Percentiles rank a stretch among this genome's conserved stretches.
Evolutionary conservation across 2,329 filamentous ascomycete genomes (phyloP).

Genomic region (Colletotrichum aenigma): DNA sequence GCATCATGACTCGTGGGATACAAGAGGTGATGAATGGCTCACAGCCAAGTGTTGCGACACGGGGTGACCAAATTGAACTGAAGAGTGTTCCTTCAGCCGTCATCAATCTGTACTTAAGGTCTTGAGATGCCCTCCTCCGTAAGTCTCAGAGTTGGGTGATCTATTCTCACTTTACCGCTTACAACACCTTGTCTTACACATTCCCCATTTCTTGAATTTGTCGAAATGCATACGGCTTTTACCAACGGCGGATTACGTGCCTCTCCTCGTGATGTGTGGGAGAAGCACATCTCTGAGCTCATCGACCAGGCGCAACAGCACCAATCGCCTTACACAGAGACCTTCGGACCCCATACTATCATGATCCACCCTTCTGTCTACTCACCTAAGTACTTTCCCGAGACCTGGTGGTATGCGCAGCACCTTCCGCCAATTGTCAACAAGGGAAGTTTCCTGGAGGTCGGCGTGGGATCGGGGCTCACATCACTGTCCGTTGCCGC

Average conservation of each 20-base stretch:
- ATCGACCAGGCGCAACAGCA: background rate
- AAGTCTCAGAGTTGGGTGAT: background rate
- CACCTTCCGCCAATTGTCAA: background rate
- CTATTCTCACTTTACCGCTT: background rate
- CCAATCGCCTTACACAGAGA: background rate
- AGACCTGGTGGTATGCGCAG: background rate
- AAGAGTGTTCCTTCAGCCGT: background rate
- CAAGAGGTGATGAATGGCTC: background rate
- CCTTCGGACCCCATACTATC: background rate
- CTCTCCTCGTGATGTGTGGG: background rate
- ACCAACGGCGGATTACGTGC: background rate
- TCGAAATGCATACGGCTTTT: background rate
- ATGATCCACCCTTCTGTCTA: background rate
- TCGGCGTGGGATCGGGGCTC: background rate
- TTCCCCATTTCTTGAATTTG: background rate
- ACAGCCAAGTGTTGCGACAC: background rate
- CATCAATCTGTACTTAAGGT: background rate
- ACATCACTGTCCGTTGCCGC: background rate
- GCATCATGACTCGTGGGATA: background rate
- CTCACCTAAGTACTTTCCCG: background rate
- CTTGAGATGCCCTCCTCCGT: background rate
- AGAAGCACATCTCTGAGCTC: background rate
- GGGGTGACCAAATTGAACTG: background rate
- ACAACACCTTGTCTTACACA: background rate
- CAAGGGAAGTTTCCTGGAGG: background rate